Percentiles rank a stretch among this genome's conserved stretches.
These are phyloP conservation scores for Stagonosporopsis vannaccii DNA, from an alignment of 2,329 filamentous ascomycete species.

Conservation along the genomic window DNA sequence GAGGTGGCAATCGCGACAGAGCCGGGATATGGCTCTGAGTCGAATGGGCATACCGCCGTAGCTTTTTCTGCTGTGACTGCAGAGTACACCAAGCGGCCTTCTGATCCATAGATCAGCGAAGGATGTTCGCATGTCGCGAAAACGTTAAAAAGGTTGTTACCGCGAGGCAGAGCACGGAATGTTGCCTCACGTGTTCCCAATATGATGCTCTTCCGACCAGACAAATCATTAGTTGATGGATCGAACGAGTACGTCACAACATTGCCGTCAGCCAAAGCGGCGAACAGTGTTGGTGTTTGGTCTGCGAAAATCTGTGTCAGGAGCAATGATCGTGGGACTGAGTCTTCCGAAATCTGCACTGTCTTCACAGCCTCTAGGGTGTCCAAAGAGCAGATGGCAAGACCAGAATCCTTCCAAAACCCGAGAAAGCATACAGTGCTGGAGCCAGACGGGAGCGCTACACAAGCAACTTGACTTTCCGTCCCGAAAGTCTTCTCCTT, in stretches of 20 bases:
- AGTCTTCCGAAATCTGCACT: constrained; percentile 65
- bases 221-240: constrained; percentile 66
- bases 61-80: constrained; percentile 91
- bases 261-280: constrained; percentile 91
- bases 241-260: constrained; percentile 84
- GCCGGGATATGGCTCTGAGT: constrained; percentile 79
- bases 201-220: constrained; percentile 79
- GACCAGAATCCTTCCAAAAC: constrained; percentile 83
- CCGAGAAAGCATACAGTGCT: constrained; percentile 77
- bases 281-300: constrained; percentile 78
- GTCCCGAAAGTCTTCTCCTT: constrained; percentile 67
- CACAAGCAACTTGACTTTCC: constrained; percentile 82
- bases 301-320: constrained; percentile 76
- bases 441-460: constrained; percentile 73
- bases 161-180: constrained; percentile 78
- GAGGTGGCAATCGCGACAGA: constrained; percentile 83
- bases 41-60: constrained; percentile 80
- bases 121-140: constrained; percentile 95
- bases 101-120: constrained; percentile 88
- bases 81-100: constrained; percentile 89
- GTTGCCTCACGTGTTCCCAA: constrained; percentile 85
- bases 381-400: constrained; percentile 75
- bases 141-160: constrained; percentile 73
- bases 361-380: constrained; percentile 71
- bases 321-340: constrained; percentile 82